Evolutionary conservation across 2,329 filamentous ascomycete species (phyloP), one percentile per base, ranked within the genome.

Genomic region (Aspergillus neotritici): DNA sequence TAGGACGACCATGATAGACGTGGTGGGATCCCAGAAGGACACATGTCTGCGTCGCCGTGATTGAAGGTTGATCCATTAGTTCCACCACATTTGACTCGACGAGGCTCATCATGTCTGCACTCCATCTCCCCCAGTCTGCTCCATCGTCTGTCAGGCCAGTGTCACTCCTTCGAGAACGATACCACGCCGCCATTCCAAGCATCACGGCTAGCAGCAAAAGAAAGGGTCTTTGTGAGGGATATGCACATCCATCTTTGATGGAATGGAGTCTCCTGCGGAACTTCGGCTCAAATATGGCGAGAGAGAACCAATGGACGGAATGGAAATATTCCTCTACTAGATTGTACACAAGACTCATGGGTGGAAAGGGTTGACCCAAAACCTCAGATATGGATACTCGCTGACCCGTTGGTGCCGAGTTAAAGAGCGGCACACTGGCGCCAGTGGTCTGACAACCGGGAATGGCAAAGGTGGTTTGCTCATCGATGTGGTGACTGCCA

Each of bases 281-380:
- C 17, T 57, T 66, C 1, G 67, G 67, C 40, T 71, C 67, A 41
- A 66, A 67, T 13, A 73, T 56, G 1, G 67, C 66, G 4, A 72
- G 55, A 12, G 68, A 70, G 41, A 73, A 71, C 68, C 69, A 73
- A 50, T 71, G 68, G 12, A 72, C 62, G 2, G 65, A 52, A 37
- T 63, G 57, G 40, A 71, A 68, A 37, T 71, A 72, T 13, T 66
- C 60, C 42, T 70, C 66, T 8, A 72, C 37, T 2, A 70, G 52
- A 13, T 54, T 43, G n/a, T 57, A 47, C 33, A 65, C 56, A 5
- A 60, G 33, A 2, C 61, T 47, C 8, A 51, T 46, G 1, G 58
- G 33, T 5, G 67, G 67, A 11, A 70, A 41, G 5, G 52, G 36
- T 32, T 50, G 49, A 4, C 56, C 56, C 6, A 68, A 28, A 2